A percentile compares a stretch with the other conserved stretches of the same genome.
Conservation (phyloP, 495 filamentous ascomycete species). For the Lepidopterella palustris region DNA sequence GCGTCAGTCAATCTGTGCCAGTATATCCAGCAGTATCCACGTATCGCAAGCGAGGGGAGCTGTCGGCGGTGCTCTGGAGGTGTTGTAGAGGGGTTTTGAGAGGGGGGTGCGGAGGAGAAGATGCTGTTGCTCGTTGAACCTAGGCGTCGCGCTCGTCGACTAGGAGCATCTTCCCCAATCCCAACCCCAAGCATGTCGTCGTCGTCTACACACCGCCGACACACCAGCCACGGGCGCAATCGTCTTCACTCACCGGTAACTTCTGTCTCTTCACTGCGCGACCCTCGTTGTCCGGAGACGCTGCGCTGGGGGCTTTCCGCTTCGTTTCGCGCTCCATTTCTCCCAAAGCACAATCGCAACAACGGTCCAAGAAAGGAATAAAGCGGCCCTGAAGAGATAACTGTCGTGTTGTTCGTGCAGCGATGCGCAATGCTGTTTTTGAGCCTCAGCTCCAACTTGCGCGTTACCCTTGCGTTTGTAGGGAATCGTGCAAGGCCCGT, state of each 20-base stretch:
- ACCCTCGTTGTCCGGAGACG: slow-evolving; percentile 37
- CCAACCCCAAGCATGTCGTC: slow-evolving; percentile 7
- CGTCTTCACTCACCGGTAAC: slow-evolving; percentile 36
- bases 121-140: slow-evolving; percentile 20
- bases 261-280: slow-evolving; percentile 38
- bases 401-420: not conserved
- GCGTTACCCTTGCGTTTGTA: not conserved
- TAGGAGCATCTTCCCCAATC: slow-evolving; percentile 21
- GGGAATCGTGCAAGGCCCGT: not conserved
- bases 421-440: not conserved
- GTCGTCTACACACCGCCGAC: slow-evolving; percentile 13
- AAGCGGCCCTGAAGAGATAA: not conserved
- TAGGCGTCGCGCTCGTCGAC: slow-evolving; percentile 20
- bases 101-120: slow-evolving; percentile 10
- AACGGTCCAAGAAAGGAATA: not conserved
- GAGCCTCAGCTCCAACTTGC: slow-evolving; percentile 1
- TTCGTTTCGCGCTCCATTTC: slow-evolving; percentile 41
- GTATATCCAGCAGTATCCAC: not conserved
- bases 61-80: slow-evolving; percentile 9
- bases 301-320: slow-evolving; percentile 50
- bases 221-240: slow-evolving; percentile 4
- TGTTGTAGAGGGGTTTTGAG: slow-evolving; percentile 11
- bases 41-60: not conserved
- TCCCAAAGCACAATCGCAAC: slow-evolving; percentile 16
- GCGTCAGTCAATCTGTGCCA: slow-evolving; percentile 1